Percentiles rank a stretch among this genome's conserved stretches.
Evolutionary conservation across 2,329 filamentous ascomycete genomes (phyloP).

Genomic region (Fusarium devonianum): DNA sequence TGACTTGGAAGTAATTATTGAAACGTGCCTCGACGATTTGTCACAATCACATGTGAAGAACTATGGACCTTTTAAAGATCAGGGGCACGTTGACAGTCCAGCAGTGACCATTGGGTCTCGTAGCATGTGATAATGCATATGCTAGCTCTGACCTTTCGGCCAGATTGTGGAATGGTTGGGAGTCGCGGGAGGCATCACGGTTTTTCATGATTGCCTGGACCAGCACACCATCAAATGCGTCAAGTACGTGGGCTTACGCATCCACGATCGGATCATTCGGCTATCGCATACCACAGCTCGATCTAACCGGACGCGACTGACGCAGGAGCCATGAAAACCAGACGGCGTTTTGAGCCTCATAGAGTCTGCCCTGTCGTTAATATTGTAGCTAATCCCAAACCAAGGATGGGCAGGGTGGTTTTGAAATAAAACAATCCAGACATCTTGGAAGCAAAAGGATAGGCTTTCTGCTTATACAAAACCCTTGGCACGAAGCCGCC

Average conservation of each 20-base stretch:
- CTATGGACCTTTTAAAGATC: not conserved
- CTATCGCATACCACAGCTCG: conserved; percentile 10
- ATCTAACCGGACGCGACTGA: conserved; percentile 9
- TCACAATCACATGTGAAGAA: conserved; percentile 17
- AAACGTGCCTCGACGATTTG: conserved; percentile 8
- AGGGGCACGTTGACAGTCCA: conserved; percentile 7
- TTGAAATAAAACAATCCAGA: too few relatives aligned
- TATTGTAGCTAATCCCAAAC: too few relatives aligned
- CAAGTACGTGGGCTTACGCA: not conserved
- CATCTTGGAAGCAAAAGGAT: too few relatives aligned
- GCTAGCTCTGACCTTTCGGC: not conserved
- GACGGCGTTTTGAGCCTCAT: conserved; percentile 23
- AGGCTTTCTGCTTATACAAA: too few relatives aligned
- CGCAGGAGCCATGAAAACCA: conserved; percentile 6
- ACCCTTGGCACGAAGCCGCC: not conserved
- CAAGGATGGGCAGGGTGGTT: too few relatives aligned
- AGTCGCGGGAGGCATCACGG: conserved; percentile 3
- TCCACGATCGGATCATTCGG: conserved; percentile 23
- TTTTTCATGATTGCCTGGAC: conserved; percentile 3
- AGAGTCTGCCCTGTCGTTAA: too few relatives aligned
- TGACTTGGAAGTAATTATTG: not conserved
- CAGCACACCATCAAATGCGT: conserved; percentile 9
- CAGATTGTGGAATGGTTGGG: not conserved
- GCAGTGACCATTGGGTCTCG: not conserved
- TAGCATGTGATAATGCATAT: conserved; percentile 27